These are phyloP conservation scores for Asterophora lycoperdoides DNA, from an alignment of 768 basidiomycete genomes.

Conservation along the genomic window DNA sequence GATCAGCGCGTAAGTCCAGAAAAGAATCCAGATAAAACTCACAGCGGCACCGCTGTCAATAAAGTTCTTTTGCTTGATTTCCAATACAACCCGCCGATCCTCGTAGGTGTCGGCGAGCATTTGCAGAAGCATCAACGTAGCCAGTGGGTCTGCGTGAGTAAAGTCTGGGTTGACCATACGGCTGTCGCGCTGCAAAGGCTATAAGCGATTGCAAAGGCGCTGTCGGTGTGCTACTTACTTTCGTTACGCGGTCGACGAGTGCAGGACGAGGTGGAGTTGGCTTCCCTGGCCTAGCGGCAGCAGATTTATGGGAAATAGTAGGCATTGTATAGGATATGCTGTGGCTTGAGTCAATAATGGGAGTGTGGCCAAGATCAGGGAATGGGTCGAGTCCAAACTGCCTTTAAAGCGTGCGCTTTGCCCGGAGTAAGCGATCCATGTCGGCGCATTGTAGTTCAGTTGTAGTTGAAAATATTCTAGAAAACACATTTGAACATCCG, in stretches of 20 bases:
- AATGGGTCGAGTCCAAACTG: neutral
- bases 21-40: neutral
- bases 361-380: neutral
- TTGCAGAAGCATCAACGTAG: conserved; percentile 14
- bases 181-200: neutral
- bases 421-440: neutral
- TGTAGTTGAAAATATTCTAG: neutral
- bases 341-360: neutral
- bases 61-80: conserved; percentile 4
- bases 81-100: conserved; percentile 15
- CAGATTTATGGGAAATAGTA: neutral
- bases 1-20: no score
- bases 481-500: neutral
- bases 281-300: neutral
- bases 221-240: neutral
- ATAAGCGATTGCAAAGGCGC: neutral
- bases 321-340: neutral
- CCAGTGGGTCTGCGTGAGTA: conserved; percentile 5
- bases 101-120: conserved; percentile 19
- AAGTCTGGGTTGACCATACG: neutral
- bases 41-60: conserved; percentile 8
- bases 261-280: neutral
- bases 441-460: neutral
- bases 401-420: conserved; percentile 8
- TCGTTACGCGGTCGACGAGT: neutral